Evolutionary conservation across 345 rosid genomes (phyloP).

Genomic region (Populus pruinosa): DNA sequence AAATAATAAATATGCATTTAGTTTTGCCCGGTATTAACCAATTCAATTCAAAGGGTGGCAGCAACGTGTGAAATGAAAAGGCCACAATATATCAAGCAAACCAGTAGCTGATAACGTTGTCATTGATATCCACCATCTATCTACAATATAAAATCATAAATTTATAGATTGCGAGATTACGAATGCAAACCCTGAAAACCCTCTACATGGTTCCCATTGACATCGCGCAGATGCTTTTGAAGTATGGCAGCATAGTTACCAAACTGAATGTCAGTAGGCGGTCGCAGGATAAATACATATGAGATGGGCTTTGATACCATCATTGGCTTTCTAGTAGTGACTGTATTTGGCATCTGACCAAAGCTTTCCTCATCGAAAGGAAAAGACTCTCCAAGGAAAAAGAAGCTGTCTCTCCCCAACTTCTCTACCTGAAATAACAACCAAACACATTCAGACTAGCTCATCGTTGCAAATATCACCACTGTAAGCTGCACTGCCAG

Average conservation of each 20-base stretch:
- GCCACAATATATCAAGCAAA: not conserved
- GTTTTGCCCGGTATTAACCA: not conserved
- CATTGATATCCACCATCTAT: not conserved
- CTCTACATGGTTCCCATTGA: not conserved
- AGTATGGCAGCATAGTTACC: constrained; percentile 43
- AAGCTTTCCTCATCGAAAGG: constrained; percentile 60
- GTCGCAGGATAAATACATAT: constrained; percentile 60
- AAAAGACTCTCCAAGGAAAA: constrained; percentile 69
- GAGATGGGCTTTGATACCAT: constrained; percentile 56
- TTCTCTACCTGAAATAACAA: constrained; percentile 62
- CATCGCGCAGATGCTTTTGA: constrained; percentile 30
- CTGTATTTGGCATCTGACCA: constrained; percentile 45
- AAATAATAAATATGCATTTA: no score
- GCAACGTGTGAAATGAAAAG: not conserved
- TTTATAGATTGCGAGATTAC: not conserved
- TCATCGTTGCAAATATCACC: not conserved
- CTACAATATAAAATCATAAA: not conserved
- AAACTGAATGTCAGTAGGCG: constrained; percentile 53
- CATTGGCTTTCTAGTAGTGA: constrained; percentile 49
- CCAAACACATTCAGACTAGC: not conserved
- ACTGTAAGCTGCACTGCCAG: not conserved
- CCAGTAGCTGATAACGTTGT: not conserved
- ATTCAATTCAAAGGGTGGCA: not conserved
- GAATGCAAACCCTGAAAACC: not conserved
- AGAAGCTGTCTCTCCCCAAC: constrained; percentile 74